These are phyloP conservation scores for Erodium moschatum DNA, from an alignment of 441 rosid genomes.

Conservation along the genomic window DNA sequence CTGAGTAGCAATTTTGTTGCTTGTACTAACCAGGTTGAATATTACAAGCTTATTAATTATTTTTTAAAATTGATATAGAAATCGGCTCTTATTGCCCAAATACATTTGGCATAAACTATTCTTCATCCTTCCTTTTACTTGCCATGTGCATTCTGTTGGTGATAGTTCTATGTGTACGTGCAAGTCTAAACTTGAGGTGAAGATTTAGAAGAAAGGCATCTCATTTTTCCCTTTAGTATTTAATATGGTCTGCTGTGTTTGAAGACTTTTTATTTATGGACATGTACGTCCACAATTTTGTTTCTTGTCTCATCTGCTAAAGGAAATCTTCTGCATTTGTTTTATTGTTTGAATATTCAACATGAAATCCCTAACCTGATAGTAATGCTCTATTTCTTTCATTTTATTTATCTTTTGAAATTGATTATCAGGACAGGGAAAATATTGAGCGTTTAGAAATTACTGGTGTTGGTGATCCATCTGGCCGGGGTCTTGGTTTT, in stretches of 20 bases:
- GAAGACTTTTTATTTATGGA: background rate
- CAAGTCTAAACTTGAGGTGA: background rate
- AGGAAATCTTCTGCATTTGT: background rate
- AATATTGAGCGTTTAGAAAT: slow-evolving; percentile 97
- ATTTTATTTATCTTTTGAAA: background rate
- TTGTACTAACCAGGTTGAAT: slow-evolving; percentile 74
- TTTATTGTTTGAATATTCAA: background rate
- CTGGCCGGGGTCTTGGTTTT: slow-evolving; percentile 96
- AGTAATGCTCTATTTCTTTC: slow-evolving; percentile 3
- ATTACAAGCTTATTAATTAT: background rate
- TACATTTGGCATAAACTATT: background rate
- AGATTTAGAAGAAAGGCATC: background rate
- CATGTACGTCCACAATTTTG: background rate
- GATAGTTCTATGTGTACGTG: slow-evolving; percentile 14
- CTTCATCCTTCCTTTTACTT: slow-evolving; percentile 3
- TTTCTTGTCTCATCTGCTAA: background rate
- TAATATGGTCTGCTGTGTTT: background rate
- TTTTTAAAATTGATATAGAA: background rate
- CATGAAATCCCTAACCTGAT: background rate
- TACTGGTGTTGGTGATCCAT: slow-evolving; percentile 98
- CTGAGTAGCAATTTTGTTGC: slow-evolving; percentile 93
- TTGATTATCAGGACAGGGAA: slow-evolving; percentile 67
- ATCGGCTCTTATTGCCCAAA: background rate
- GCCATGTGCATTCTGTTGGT: background rate
- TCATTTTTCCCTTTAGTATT: background rate